Conservation (phyloP, 768 basidiomycete genomes). For the Boletus rubescentipes region DNA sequence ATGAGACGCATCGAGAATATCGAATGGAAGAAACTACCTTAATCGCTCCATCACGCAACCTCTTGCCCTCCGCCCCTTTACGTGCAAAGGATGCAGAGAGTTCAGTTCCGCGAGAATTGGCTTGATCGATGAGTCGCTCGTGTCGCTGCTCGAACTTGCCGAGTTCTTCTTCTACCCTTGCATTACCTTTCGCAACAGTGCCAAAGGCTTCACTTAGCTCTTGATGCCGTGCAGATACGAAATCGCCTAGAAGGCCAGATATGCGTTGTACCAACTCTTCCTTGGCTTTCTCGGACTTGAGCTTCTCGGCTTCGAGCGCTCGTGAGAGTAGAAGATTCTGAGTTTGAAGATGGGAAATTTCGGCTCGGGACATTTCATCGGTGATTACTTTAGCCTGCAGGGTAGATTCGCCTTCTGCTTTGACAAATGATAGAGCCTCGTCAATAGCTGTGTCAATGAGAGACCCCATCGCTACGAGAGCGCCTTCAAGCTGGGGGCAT, state of each 20-base stretch:
- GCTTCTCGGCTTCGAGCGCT: conserved; percentile 65
- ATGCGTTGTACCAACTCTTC: conserved; percentile 76
- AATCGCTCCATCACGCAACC: conserved; percentile 54
- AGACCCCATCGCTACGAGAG: conserved; percentile 55
- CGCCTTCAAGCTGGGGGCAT: conserved; percentile 48
- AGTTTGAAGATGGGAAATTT: conserved; percentile 60
- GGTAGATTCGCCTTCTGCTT: conserved; percentile 51
- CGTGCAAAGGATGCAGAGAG: conserved; percentile 43
- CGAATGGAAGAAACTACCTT: conserved; percentile 47
- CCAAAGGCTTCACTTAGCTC: conserved; percentile 59
- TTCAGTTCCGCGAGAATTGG: conserved; percentile 42
- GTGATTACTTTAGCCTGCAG: conserved; percentile 49
- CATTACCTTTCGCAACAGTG: conserved; percentile 54
- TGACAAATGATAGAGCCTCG: conserved; percentile 57
- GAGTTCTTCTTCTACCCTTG: conserved; percentile 51
- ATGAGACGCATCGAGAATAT: conserved; percentile 12
- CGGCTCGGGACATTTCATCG: conserved; percentile 45
- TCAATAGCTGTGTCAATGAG: conserved; percentile 60
- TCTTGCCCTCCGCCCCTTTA: conserved; percentile 49
- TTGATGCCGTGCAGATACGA: conserved; percentile 64
- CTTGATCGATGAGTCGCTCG: conserved; percentile 41
- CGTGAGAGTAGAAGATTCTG: conserved; percentile 68
- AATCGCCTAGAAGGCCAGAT: conserved; percentile 68
- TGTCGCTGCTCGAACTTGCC: conserved; percentile 50
- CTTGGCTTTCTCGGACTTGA: conserved; percentile 63